A percentile compares a stretch with the other conserved stretches of the same genome.
These are phyloP conservation scores for Tephrocybe sp. DNA, from an alignment of 768 basidiomycete species.

Conservation along the genomic window DNA sequence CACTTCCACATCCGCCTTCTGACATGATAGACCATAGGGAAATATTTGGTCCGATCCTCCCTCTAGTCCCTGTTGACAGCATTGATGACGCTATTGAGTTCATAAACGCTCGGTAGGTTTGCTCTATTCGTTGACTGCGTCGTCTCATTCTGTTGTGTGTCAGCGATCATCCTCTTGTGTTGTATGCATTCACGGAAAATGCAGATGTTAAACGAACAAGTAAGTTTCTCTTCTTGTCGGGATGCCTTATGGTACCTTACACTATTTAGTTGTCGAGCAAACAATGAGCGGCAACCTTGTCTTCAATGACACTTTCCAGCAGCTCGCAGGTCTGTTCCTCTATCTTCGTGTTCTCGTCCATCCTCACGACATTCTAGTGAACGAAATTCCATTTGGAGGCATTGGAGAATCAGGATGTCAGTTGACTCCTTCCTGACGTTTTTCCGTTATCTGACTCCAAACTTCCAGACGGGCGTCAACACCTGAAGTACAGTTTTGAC, in stretches of 20 bases:
- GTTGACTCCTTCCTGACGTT: constrained; percentile 18
- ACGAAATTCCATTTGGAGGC: constrained; percentile 47
- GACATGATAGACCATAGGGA: constrained; percentile 44
- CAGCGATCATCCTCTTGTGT: constrained; percentile 57
- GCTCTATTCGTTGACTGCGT: background rate
- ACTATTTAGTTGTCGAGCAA: constrained; percentile 43
- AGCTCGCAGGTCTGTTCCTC: constrained; percentile 40
- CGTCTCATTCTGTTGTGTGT: background rate
- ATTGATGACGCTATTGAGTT: constrained; percentile 56
- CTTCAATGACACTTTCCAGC: constrained; percentile 61
- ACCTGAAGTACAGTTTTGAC: constrained; percentile 52
- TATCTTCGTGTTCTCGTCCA: constrained; percentile 1
- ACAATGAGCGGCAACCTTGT: constrained; percentile 57
- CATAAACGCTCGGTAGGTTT: constrained; percentile 46
- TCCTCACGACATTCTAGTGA: constrained; percentile 14
- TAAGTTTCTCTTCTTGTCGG: constrained; percentile 20
- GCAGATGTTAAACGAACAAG: constrained; percentile 36
- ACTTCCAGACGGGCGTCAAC: constrained; percentile 50
- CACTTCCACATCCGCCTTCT: no score
- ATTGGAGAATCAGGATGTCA: constrained; percentile 65
- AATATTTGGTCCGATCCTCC: constrained; percentile 70
- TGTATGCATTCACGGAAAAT: constrained; percentile 63
- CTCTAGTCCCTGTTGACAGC: constrained; percentile 56
- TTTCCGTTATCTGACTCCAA: constrained; percentile 6
- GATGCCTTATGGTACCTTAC: background rate